These are phyloP conservation scores for Holtermanniella nyarrowii DNA, from an alignment of 768 basidiomycete species.

Conservation along the genomic window DNA sequence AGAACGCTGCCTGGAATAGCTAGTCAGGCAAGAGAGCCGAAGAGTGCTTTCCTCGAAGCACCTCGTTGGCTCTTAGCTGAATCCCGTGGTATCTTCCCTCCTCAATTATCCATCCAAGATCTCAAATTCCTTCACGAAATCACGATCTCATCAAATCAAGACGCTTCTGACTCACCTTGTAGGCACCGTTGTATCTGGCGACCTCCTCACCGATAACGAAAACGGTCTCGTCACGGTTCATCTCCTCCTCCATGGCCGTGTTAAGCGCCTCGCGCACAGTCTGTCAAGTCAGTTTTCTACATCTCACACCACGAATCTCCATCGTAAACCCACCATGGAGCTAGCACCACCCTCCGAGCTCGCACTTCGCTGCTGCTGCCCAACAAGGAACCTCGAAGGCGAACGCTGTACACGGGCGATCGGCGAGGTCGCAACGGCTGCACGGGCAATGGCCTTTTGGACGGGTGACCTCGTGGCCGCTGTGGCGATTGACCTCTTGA, in stretches of 20 bases:
- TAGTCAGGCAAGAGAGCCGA: too few species aligned
- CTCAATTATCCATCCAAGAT: too few species aligned
- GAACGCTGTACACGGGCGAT: neutral
- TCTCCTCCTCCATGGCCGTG: conserved; percentile 98
- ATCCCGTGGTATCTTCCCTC: too few species aligned
- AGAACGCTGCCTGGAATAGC: too few species aligned
- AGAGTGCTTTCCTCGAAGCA: too few species aligned
- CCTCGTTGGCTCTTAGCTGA: too few species aligned
- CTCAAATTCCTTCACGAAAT: neutral
- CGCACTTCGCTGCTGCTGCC: neutral
- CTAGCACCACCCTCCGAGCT: neutral
- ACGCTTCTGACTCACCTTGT: conserved; percentile 30
- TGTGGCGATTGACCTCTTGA: neutral
- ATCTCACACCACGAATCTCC: neutral
- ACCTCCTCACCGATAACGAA: conserved; percentile 97
- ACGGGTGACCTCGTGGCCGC: neutral
- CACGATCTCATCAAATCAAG: neutral
- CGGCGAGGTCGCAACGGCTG: neutral
- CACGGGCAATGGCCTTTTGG: too few species aligned
- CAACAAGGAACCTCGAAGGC: neutral
- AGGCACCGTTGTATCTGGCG: conserved; percentile 72
- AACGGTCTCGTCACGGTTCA: conserved; percentile 87
- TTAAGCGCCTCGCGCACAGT: conserved; percentile 97
- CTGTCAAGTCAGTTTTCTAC: conserved; percentile 36
- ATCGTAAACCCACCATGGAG: neutral